A percentile compares a stretch with the other conserved stretches of the same genome.
These are phyloP conservation scores for Gyrodon lividus DNA, from an alignment of 768 basidiomycete genomes.

Conservation along the genomic window DNA sequence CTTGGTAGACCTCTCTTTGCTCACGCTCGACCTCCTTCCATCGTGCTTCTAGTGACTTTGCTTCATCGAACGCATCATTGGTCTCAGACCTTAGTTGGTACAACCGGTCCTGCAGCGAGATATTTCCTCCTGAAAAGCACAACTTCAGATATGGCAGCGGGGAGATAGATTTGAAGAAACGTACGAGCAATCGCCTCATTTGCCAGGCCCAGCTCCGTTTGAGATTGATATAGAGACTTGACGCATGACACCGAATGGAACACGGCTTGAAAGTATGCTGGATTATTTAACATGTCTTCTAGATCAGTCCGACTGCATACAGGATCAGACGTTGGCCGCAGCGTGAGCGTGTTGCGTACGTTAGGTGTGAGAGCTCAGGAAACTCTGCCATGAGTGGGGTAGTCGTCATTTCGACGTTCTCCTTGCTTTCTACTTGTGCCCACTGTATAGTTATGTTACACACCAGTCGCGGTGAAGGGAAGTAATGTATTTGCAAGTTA, in stretches of 20 bases:
- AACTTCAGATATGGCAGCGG: constrained; percentile 5
- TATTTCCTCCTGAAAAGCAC: constrained; percentile 59
- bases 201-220: constrained; percentile 75
- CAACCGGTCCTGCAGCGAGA: constrained; percentile 72
- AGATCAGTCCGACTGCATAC: constrained; percentile 76
- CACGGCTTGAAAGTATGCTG: constrained; percentile 81
- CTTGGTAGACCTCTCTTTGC: constrained; percentile 88
- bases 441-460: too few relatives aligned
- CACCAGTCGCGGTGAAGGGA: too few relatives aligned
- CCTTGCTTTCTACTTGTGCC: too few relatives aligned
- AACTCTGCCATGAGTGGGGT: constrained; percentile 58
- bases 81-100: constrained; percentile 79
- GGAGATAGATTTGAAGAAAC: constrained; percentile 29
- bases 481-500: too few relatives aligned
- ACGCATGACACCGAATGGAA: constrained; percentile 79
- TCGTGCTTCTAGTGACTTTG: constrained; percentile 72
- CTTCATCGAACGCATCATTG: constrained; percentile 84
- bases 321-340: constrained; percentile 8
- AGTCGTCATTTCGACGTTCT: constrained; percentile 23
- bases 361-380: constrained; percentile 69
- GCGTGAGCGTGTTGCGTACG: constrained; percentile 44
- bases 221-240: constrained; percentile 69
- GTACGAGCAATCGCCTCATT: constrained; percentile 86
- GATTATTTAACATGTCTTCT: constrained; percentile 84
- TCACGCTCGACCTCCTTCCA: constrained; percentile 90